Conservation (phyloP, 129 eudicot genomes). For the Kitagawia praeruptora region DNA sequence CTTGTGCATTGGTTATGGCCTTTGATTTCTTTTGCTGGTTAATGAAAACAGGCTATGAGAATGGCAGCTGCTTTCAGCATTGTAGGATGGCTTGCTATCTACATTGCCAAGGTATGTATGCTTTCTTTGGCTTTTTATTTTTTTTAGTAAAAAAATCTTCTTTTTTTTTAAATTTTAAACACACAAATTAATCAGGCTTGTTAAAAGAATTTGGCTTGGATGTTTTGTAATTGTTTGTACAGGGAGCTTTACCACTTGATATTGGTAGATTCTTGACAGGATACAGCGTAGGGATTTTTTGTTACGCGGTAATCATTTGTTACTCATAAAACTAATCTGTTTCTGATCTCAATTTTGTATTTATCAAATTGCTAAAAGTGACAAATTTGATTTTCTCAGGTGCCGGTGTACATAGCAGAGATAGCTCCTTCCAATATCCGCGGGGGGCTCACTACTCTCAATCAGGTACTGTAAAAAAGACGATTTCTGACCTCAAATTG, state of each 20-base stretch:
- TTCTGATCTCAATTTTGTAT: not conserved
- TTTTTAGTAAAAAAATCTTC: not conserved
- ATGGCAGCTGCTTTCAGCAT: conserved; percentile 64
- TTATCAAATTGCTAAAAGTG: not conserved
- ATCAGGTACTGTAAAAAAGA: conserved; percentile 36
- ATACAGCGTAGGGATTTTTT: conserved; percentile 67
- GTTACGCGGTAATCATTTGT: conserved; percentile 54
- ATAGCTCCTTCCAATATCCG: conserved; percentile 77
- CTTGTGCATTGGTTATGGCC: not conserved
- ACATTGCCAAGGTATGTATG: conserved; percentile 39
- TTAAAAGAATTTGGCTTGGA: not conserved
- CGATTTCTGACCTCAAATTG: not conserved
- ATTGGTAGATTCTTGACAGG: conserved; percentile 77
- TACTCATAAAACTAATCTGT: too few species aligned
- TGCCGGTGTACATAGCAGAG: conserved; percentile 74
- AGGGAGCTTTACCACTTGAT: conserved; percentile 63
- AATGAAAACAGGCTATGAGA: conserved; percentile 67
- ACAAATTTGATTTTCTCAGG: conserved; percentile 30
- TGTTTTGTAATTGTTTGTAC: conserved; percentile 7
- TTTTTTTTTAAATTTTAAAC: not conserved
- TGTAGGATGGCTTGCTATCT: conserved; percentile 76
- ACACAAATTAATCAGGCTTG: not conserved
- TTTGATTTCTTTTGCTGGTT: not conserved
- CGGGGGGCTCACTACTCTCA: conserved; percentile 67
- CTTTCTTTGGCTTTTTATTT: not conserved